Evolutionary conservation across 2,329 filamentous ascomycete species (phyloP).

Genomic region (Orbilia quercus): DNA sequence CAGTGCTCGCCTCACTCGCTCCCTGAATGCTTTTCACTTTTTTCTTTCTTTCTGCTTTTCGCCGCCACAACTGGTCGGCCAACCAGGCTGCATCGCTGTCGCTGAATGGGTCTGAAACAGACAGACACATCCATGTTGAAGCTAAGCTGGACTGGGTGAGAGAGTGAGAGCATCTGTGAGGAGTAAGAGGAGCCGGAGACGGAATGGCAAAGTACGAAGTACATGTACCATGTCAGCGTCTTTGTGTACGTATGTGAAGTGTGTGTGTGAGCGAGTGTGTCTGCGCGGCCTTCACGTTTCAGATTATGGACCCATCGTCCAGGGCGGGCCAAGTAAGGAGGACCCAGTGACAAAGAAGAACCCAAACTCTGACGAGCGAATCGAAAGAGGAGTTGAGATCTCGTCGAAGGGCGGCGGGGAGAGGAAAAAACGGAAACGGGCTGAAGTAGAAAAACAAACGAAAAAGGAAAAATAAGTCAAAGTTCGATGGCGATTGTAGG

Average conservation of each 20-base stretch:
- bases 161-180: neutral
- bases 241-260: neutral
- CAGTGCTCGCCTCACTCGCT: neutral
- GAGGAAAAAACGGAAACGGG: neutral
- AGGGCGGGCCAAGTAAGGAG: slow-evolving; percentile 7
- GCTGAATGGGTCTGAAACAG: neutral
- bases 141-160: neutral
- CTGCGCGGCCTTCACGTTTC: slow-evolving; percentile 18
- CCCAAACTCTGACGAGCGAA: neutral
- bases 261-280: too few relatives aligned
- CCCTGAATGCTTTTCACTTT: neutral
- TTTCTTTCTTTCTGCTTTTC: too few relatives aligned
- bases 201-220: neutral
- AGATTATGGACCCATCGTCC: neutral
- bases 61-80: slow-evolving; percentile 11
- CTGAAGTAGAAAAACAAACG: neutral
- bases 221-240: neutral
- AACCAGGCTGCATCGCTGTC: slow-evolving; percentile 27
- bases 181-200: neutral
- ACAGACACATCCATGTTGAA: too few relatives aligned
- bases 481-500: too few relatives aligned
- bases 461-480: too few relatives aligned
- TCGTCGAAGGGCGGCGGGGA: neutral
- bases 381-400: too few relatives aligned
- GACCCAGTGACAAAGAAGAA: neutral